Conservation (phyloP, 345 rosid species). For the Cardamine occulta region DNA sequence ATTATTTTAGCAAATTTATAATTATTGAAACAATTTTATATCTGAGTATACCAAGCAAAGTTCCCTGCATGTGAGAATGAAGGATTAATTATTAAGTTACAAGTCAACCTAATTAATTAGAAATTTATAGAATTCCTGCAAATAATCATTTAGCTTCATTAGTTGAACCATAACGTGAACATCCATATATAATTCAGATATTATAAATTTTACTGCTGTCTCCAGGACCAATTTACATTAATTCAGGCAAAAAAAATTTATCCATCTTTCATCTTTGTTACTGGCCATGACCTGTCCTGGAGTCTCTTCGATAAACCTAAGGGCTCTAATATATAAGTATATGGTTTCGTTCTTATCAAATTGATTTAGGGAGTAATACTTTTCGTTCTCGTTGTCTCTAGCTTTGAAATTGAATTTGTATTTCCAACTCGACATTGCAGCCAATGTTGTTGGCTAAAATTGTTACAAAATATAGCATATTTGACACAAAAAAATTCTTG, state of each 20-base stretch:
- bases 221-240: conserved; percentile 1
- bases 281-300: no score
- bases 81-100: conserved; percentile 37
- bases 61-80: conserved; percentile 42
- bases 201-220: conserved; percentile 10
- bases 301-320: neutral
- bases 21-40: conserved; percentile 17
- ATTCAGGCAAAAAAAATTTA: neutral
- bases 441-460: neutral
- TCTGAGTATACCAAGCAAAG: conserved; percentile 31
- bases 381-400: neutral
- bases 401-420: neutral
- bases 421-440: neutral
- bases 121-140: neutral
- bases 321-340: neutral
- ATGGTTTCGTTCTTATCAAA: neutral
- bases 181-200: conserved; percentile 27
- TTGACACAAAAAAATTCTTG: no score
- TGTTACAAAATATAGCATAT: neutral
- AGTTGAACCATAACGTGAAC: conserved; percentile 43
- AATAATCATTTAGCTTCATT: conserved; percentile 41
- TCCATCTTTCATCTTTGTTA: neutral
- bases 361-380: neutral
- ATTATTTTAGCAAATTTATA: neutral
- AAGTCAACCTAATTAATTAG: conserved; percentile 33